Evolutionary conservation across 306 rosid genomes (phyloP).

Genomic region (Castanea mollissima): DNA sequence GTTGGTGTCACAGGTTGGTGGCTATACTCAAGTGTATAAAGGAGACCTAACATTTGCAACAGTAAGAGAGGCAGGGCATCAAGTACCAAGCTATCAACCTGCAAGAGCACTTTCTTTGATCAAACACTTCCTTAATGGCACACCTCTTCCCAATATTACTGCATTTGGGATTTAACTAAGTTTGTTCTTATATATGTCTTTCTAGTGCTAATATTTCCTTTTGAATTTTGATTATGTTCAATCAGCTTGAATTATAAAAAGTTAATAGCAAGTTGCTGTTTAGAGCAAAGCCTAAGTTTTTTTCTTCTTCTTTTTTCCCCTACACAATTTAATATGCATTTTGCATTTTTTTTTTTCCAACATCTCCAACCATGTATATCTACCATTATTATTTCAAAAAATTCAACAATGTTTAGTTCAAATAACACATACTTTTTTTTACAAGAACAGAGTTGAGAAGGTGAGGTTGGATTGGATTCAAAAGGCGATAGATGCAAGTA

Average conservation of each 20-base stretch:
- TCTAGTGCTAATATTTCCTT: neutral
- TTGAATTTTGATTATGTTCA: neutral
- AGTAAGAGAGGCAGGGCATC: conserved; percentile 81
- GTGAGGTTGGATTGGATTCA: too few species aligned
- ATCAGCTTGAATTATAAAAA: neutral
- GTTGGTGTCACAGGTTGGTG: conserved; percentile 54
- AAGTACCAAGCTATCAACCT: conserved; percentile 85
- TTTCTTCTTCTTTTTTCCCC: neutral
- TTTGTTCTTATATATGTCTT: neutral
- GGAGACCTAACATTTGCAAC: conserved; percentile 71
- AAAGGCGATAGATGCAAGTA: too few species aligned
- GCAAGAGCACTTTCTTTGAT: conserved; percentile 61
- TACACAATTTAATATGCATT: neutral
- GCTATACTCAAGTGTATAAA: conserved; percentile 54
- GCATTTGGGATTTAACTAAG: neutral
- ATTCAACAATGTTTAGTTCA: too few species aligned
- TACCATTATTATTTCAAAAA: too few species aligned
- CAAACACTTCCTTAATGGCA: conserved; percentile 63
- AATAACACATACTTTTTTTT: too few species aligned
- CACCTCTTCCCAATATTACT: conserved; percentile 45
- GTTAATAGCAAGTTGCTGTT: neutral
- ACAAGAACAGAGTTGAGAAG: too few species aligned
- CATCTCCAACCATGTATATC: too few species aligned
- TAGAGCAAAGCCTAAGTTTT: neutral
- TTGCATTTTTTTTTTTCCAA: too few species aligned